A percentile compares a stretch with the other conserved stretches of the same genome.
Conservation (phyloP, 257 asterid species). For the Haberlea rhodopensis region DNA sequence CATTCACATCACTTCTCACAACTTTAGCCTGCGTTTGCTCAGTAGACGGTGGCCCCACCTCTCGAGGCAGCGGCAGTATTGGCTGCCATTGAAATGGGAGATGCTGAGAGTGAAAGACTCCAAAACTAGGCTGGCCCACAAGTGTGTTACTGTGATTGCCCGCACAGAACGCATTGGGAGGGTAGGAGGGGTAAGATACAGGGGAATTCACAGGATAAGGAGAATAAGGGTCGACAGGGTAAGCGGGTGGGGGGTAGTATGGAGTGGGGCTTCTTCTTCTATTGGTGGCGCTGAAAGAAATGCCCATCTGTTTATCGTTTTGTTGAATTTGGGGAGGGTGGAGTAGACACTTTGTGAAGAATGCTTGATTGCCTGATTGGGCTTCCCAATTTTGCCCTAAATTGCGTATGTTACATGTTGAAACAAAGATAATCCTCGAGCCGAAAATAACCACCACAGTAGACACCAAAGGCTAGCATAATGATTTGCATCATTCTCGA, state of each 20-base stretch:
- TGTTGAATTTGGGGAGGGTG: not conserved
- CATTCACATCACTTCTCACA: slow-evolving; percentile 60
- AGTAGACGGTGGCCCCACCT: slow-evolving; percentile 31
- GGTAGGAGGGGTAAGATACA: slow-evolving; percentile 38
- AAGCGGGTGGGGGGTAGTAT: slow-evolving; percentile 37
- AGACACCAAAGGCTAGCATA: no score
- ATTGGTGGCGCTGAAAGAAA: slow-evolving; percentile 48
- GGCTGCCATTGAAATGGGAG: slow-evolving; percentile 34
- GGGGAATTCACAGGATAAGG: slow-evolving; percentile 36
- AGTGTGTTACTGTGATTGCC: slow-evolving; percentile 42
- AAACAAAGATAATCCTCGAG: no score
- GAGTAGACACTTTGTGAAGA: not conserved
- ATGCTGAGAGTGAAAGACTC: slow-evolving; percentile 16
- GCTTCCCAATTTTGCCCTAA: not conserved
- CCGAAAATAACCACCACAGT: no score
- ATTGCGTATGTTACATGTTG: no score
- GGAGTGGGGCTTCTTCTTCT: slow-evolving; percentile 42
- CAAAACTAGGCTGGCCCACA: slow-evolving; percentile 51
- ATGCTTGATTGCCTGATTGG: not conserved
- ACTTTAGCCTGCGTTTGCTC: slow-evolving; percentile 47
- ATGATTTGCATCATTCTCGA: no score
- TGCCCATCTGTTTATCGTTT: slow-evolving; percentile 37
- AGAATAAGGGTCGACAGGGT: slow-evolving; percentile 30
- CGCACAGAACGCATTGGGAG: slow-evolving; percentile 32
- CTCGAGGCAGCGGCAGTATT: slow-evolving; percentile 23